Evolutionary conservation across 2,329 filamentous ascomycete species (phyloP), one percentile per base, ranked within the genome.

Genomic region (Neopestalotiopsis clavispora): DNA sequence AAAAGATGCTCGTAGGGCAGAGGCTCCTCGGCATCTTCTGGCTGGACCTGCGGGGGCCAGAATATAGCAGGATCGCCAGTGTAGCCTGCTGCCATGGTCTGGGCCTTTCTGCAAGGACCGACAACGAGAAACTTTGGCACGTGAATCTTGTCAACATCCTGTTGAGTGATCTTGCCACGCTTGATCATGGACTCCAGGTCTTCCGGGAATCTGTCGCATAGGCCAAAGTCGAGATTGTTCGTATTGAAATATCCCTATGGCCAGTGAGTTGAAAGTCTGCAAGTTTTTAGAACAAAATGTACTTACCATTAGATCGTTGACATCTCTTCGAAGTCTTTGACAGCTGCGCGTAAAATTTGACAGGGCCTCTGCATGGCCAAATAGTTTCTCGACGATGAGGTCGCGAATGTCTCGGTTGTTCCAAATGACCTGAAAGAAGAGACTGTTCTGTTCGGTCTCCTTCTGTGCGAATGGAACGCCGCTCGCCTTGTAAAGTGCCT

Each of bases 281-380:
- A 14, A 20, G 13, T 58, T 30, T 23, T 23, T 23, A 23, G 23
- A 23, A 23, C 23, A 32, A 10, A 61, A 2, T 34, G 2, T 1
- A 61, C 59, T 61, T 40, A 61, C 59, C 13, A 61, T 34, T 3
- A 3, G 7, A 4, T 23, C 5, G 13, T 61, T 30, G 30, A 61
- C 32, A 40, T 20, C n/a, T 10, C 1, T 1, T 1, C 59, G 59
- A 2, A 40, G 38, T 14, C 6, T 14, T 34, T 64, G 61, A 9
- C 61, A 64, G 5, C 38, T 64, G 0, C 61, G 40, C 0, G 58
- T 71, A 0, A 78, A 59, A 13, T 76, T 77, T 1, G 45, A 49
- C 2, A 78, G 34, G 13, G 74, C 70, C 12, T 72, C 74, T 49
- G 69, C 71, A 1, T 70, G 67, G 2, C 57, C n/a, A 0, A 71